These are phyloP conservation scores for Elsinoe necatrix DNA, from an alignment of 2,329 filamentous ascomycete species.

Conservation along the genomic window DNA sequence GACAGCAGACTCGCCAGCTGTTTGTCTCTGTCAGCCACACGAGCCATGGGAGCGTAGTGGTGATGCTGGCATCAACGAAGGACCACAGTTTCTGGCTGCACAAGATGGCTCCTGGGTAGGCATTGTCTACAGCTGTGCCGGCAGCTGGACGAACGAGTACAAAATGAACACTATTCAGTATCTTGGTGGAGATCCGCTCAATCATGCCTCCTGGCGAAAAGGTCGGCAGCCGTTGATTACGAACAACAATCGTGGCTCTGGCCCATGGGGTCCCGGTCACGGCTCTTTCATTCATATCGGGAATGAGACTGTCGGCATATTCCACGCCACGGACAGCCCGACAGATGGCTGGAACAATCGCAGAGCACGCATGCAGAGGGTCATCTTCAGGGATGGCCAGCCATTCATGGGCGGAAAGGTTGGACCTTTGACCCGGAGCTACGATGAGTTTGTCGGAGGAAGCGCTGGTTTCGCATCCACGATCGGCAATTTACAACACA, in stretches of 20 bases:
- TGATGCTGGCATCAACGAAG: slow-evolving; percentile 39
- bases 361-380: slow-evolving; percentile 38
- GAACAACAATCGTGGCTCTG: slow-evolving; percentile 28
- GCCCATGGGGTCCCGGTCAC: slow-evolving; percentile 40
- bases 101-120: slow-evolving; percentile 34
- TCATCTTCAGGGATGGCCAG: slow-evolving; percentile 29
- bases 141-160: slow-evolving; percentile 41
- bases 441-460: slow-evolving; percentile 25
- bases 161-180: slow-evolving; percentile 41
- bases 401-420: slow-evolving; percentile 37
- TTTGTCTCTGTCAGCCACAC: slow-evolving; percentile 35
- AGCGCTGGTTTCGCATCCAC: slow-evolving; percentile 8
- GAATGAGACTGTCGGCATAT: slow-evolving; percentile 36
- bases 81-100: slow-evolving; percentile 32
- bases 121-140: slow-evolving; percentile 40
- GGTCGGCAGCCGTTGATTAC: slow-evolving; percentile 32
- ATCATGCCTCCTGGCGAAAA: slow-evolving; percentile 34
- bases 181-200: slow-evolving; percentile 34
- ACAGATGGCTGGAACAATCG: slow-evolving; percentile 38
- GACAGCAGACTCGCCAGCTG: slow-evolving; percentile 28
- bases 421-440: slow-evolving; percentile 29
- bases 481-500: neutral
- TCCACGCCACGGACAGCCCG: slow-evolving; percentile 39
- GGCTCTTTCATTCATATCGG: slow-evolving; percentile 37
- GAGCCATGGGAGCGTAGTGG: slow-evolving; percentile 35